These are phyloP conservation scores for Mucor sp. DNA, from an alignment of 371 early-diverging fungal species.

Conservation along the genomic window DNA sequence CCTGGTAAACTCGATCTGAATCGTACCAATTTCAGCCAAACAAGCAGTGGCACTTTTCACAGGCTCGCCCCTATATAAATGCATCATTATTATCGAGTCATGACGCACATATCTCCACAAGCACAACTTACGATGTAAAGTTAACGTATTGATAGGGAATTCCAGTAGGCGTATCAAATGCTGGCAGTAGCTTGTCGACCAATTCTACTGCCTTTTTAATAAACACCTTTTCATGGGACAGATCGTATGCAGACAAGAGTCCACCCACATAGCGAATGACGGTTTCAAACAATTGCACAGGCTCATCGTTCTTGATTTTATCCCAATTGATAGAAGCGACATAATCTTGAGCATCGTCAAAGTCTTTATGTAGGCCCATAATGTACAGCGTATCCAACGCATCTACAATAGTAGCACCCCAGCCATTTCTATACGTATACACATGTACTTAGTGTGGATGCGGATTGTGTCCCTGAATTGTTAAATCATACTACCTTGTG, in stretches of 20 bases:
- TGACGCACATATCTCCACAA: neutral
- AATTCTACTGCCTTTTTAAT: constrained; percentile 55
- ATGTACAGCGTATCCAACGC: constrained; percentile 80
- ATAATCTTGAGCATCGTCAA: constrained; percentile 63
- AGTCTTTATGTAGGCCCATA: constrained; percentile 76
- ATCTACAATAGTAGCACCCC: constrained; percentile 77
- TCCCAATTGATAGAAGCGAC: constrained; percentile 55
- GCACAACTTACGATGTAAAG: constrained; percentile 34
- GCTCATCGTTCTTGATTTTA: constrained; percentile 14
- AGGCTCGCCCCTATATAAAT: constrained; percentile 28
- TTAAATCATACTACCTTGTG: constrained; percentile 41
- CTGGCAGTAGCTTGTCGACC: constrained; percentile 55
- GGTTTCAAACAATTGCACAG: constrained; percentile 77
- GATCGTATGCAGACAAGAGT: constrained; percentile 77
- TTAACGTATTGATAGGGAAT: constrained; percentile 57
- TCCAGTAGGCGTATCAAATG: constrained; percentile 64
- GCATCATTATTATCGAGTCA: neutral
- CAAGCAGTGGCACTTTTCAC: constrained; percentile 32
- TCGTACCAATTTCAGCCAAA: constrained; percentile 87
- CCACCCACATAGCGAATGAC: constrained; percentile 90
- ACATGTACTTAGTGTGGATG: neutral
- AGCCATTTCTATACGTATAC: constrained; percentile 24
- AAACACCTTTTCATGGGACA: constrained; percentile 50
- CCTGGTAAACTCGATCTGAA: constrained; percentile 86
- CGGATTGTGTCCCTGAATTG: neutral